Evolutionary conservation across 148 eudicot genomes (phyloP).

Genomic region (Vaccinium darrowii): DNA sequence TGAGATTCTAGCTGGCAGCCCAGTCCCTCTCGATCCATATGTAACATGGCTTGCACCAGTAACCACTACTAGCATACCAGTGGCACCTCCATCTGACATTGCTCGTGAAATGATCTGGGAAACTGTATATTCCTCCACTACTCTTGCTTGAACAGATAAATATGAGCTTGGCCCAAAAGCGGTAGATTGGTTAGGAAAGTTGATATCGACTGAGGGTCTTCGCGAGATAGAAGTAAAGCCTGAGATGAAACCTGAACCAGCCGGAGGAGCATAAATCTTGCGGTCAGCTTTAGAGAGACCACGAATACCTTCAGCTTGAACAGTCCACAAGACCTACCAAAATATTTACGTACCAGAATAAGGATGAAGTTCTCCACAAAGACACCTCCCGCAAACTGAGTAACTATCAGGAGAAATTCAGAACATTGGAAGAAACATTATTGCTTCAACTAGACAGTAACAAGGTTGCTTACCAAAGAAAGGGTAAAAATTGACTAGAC

Average conservation of each 20-base stretch:
- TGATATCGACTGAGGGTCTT: constrained; percentile 55
- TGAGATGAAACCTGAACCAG: constrained; percentile 93
- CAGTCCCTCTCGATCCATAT: constrained; percentile 88
- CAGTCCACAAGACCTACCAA: constrained; percentile 76
- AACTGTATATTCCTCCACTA: constrained; percentile 79
- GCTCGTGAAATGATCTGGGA: constrained; percentile 78
- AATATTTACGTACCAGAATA: constrained; percentile 2
- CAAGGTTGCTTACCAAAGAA: not conserved
- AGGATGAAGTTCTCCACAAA: constrained; percentile 1
- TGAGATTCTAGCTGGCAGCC: constrained; percentile 88
- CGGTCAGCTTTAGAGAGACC: constrained; percentile 86
- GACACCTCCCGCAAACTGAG: not conserved
- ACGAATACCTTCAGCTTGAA: constrained; percentile 95
- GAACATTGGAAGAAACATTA: too few relatives aligned
- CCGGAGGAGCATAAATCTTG: constrained; percentile 82
- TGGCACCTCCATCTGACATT: constrained; percentile 58
- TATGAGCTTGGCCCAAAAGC: constrained; percentile 88
- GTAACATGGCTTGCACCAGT: constrained; percentile 89
- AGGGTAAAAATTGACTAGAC: not conserved
- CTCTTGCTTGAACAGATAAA: constrained; percentile 85
- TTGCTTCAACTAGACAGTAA: not conserved
- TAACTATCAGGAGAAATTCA: not conserved
- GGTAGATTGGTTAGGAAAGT: constrained; percentile 47
- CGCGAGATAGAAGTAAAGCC: constrained; percentile 71
- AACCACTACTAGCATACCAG: constrained; percentile 83